Percentiles rank a stretch among this genome's conserved stretches.
These are phyloP conservation scores for Trypanosoma caninum DNA, from an alignment of 208 protist genomes.

Conservation along the genomic window DNA sequence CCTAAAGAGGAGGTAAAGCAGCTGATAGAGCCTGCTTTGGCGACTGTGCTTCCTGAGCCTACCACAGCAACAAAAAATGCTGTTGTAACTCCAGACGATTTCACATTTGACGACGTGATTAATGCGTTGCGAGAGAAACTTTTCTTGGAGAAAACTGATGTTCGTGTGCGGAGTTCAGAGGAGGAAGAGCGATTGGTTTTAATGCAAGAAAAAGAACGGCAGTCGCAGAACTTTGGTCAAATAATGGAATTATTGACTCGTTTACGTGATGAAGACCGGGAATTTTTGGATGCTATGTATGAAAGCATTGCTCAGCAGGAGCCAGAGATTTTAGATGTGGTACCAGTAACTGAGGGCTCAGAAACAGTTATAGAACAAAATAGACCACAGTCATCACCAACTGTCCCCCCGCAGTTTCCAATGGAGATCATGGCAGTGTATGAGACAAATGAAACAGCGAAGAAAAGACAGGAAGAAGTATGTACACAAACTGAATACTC, in stretches of 20 bases:
- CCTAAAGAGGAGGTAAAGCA: too few relatives aligned
- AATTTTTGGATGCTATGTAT: constrained; percentile 26
- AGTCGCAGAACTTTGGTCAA: not conserved
- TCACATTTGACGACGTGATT: constrained; percentile 18
- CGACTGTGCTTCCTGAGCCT: not conserved
- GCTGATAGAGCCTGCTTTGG: not conserved
- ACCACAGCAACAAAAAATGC: not conserved
- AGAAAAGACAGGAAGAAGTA: too few relatives aligned
- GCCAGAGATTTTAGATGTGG: not conserved
- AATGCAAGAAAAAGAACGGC: not conserved
- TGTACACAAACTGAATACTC: too few relatives aligned
- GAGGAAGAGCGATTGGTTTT: not conserved
- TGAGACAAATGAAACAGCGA: too few relatives aligned
- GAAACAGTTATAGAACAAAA: not conserved
- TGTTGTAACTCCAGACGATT: not conserved
- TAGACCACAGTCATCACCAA: not conserved
- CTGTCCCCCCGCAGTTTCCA: constrained; percentile 7
- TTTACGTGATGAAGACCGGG: constrained; percentile 19
- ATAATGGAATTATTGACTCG: constrained; percentile 17
- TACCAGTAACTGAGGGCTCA: not conserved
- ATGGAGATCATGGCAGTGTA: constrained; percentile 17
- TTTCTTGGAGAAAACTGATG: constrained; percentile 23
- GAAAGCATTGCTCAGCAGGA: constrained; percentile 3
- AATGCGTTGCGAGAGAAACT: constrained; percentile 27
- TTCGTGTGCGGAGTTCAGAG: constrained; percentile 21